Base-by-base conservation (phyloP, 441 rosid species). In the Syzygium syzygioides region DNA sequence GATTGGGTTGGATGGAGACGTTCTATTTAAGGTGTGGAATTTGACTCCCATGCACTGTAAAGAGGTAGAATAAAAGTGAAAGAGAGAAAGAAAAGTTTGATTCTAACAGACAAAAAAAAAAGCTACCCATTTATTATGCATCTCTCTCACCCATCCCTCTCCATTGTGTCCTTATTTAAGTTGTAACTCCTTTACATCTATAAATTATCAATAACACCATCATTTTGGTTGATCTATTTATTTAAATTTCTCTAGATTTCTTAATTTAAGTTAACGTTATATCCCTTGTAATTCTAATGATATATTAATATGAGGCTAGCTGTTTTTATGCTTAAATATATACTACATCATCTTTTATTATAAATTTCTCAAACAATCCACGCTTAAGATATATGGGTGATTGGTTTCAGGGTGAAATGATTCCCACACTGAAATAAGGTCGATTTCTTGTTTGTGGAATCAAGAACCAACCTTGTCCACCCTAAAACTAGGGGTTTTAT, bases 221-320 rank as follows among this genome's bases (percentile, higher is more conserved):
- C 48, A 71, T 34, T 71, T 71, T 12, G 14, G 48, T 34, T 71
- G 20, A 34, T 41, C 20, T 19, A 71, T 20, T 0, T 10, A 71
- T 34, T 71, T 30, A 15, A 64, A 0, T 15, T 64, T 30, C 18
- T 71, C 8, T 3, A 4, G 14, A 37, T 37, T 37, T 37, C 50
- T 71, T 4, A 64, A 15, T 64, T 15, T 30, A 34, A 71, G 9
- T 20, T 20, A 20, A 18, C 12, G 37, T 37, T 37, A 71, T 64
- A 0, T 15, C 23, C 0, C 12, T 64, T 17, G 0, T 9, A 30
- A 64, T 15, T 0, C 6, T 0, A 0, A 17, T 8, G 41, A 10
- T 64, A 30, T 15, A 17, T 64, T 30, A 30, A 8, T 64, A 30
- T 64, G 32, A 30, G 37, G 12, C 19, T 0, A 23, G 12, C 19